Conservation (phyloP, 225 moss, liverwort and hornwort species). For the Ulota crispa region DNA sequence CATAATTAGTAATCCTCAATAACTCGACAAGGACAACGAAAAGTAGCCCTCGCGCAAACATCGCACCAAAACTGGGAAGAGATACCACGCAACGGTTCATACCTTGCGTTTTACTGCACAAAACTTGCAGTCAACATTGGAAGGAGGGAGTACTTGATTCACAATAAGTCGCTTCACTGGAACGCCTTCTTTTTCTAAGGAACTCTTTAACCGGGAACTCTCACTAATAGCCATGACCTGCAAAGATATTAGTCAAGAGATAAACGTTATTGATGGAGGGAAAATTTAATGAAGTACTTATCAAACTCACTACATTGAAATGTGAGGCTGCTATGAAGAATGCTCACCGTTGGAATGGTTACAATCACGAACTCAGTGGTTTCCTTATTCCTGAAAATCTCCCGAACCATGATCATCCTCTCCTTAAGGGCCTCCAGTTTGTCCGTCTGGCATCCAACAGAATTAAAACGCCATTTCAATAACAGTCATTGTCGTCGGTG, state of each 20-base stretch:
- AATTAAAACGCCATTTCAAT: conserved; percentile 5
- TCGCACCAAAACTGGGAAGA: not conserved
- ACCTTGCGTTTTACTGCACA: conserved; percentile 95
- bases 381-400: conserved; percentile 88
- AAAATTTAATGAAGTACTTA: not conserved
- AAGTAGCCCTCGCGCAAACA: not conserved
- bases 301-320: not conserved
- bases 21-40: not conserved
- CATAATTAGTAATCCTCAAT: not conserved
- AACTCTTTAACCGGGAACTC: conserved; percentile 71
- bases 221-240: conserved; percentile 95
- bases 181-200: conserved; percentile 80
- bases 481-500: not conserved
- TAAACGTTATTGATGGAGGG: not conserved
- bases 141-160: conserved; percentile 84
- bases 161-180: conserved; percentile 83
- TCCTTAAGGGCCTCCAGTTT: conserved; percentile 82
- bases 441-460: conserved; percentile 56
- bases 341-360: conserved; percentile 81
- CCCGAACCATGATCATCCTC: conserved; percentile 92
- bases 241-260: conserved; percentile 6
- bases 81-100: not conserved
- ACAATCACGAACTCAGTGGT: conserved; percentile 93
- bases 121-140: conserved; percentile 87
- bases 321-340: not conserved